Percentiles rank a stretch among this genome's conserved stretches.
Evolutionary conservation across 257 asterid genomes (phyloP).

Genomic region (Solanum stenotomum): DNA sequence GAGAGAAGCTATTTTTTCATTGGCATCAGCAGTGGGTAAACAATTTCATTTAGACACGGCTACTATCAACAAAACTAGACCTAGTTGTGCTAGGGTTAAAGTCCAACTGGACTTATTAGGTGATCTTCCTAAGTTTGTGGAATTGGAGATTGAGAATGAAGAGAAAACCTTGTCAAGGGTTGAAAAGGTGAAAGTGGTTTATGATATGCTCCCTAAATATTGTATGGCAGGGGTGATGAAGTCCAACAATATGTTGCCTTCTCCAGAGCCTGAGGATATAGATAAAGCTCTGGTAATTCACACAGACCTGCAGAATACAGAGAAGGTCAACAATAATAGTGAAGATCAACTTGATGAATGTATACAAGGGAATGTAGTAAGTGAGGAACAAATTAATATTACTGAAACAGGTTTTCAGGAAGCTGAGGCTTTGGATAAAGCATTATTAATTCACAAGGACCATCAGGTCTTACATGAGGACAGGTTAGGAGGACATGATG

Average conservation of each 20-base stretch:
- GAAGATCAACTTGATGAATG: neutral
- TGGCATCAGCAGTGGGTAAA: neutral
- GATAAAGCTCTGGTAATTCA: neutral
- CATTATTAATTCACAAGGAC: neutral
- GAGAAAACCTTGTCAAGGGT: neutral
- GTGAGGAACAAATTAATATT: neutral
- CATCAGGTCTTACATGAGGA: neutral
- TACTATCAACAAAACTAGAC: neutral
- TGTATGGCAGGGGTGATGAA: neutral
- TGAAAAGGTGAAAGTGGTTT: neutral
- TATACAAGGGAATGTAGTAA: neutral
- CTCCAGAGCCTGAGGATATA: neutral
- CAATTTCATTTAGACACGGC: neutral
- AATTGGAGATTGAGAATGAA: neutral
- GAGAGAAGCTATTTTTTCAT: neutral
- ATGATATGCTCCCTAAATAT: neutral
- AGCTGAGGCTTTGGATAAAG: neutral
- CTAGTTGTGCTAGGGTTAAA: neutral
- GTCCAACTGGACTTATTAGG: neutral
- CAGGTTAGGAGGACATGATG: neutral
- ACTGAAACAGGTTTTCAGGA: no score
- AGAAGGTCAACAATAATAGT: no score
- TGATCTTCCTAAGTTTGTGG: neutral
- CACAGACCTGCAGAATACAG: neutral
- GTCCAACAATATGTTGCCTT: neutral